Base-by-base conservation (phyloP, 148 eudicot species). In the Rhododendron mucronatum region DNA sequence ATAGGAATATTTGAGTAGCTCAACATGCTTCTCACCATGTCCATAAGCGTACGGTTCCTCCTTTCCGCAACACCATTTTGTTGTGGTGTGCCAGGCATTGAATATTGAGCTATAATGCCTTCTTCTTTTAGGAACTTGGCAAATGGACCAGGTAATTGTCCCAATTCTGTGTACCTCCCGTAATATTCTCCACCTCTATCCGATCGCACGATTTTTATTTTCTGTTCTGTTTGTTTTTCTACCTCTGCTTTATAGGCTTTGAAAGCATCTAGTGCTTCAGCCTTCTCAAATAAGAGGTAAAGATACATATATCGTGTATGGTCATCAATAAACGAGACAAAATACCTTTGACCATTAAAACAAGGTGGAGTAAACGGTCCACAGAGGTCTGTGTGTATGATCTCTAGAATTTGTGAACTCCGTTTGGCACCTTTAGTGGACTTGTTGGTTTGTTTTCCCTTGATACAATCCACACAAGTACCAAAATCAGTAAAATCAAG, bases 181-280 rank as follows among this genome's bases (percentile, higher is more conserved):
- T 50, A 50, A 12, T 50, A 50, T 12, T 50, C 14, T 50, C 53
- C 53, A 10, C 53, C 53, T 50, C 53, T 50, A 50, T 50, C 14
- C 0, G 53, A 50, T 12, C 53, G 15, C 53, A 50, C 13, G 14
- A 50, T 50, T 50, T 50, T 50, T 0, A 50, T 50, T 50, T 50
- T 50, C 53, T 12, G 11, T 50, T 50, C 53, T 0, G 53, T 50
- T 50, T 50, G 13, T 50, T 11, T 50, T 50, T 50, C 53, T 50
- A 50, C 53, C 53, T 50, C 53, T 50, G 53, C 53, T 50, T 50
- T 50, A 50, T 50, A 11, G 6, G 44, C 11, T 59, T 85, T 81
- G 57, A 88, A 88, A 7, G n/a, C 82, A 55, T 88, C 69, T 0
- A 84, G 37, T 55, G 87, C 77, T 28, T 79, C 67, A 61, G 51